Evolutionary conservation across 257 asterid genomes (phyloP), one percentile per base, ranked within the genome.

Genomic region (Gentiana dahurica): DNA sequence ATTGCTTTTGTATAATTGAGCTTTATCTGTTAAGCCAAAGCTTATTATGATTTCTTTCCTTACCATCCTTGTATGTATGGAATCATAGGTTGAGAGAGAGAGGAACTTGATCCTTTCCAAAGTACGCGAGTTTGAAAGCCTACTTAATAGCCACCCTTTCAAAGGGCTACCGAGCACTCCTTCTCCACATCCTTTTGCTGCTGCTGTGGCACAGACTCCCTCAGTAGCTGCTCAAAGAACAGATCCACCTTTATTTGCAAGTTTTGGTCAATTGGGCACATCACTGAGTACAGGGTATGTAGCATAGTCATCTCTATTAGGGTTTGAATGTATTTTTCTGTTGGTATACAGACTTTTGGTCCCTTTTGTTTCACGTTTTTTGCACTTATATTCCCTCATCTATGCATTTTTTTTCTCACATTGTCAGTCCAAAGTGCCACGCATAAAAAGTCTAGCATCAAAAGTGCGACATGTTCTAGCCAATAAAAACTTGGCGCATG

Each of bases 61-160:
- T 47, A 46, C 68, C 63, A 45, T 60, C 54, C 34, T 60, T 43
- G 44, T 73, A 61, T 65, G 61, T 57, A 44, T 69, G 35, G 57
- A 58, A 52, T 55, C 62, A 66, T 88, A 91, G 98, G 72, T 85
- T 66, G 94, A 91, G 33, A 78, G 86, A 65, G 98, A 87, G 78
- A 81, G 95, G 67, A 72, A 62, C 75, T 59, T 79, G 61, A 59
- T 85, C 32, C 80, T 71, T 64, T 74, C 97, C 65, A 87, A 83
- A 77, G 62, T 79, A 64, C 71, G 46, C 58, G 96, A 91, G 70
- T 87, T 85, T 66, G 88, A 91, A 75, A 78, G 65, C 76, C 77
- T 85, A 60, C 24, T 69, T 61, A 81, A 71, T 57, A 81, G 78
- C 55, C 24, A 24, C 24, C 83, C 91, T 65, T 59, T 61, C 58